Evolutionary conservation across 2,329 filamentous ascomycete genomes (phyloP).

Genomic region (Xylaria sp.): DNA sequence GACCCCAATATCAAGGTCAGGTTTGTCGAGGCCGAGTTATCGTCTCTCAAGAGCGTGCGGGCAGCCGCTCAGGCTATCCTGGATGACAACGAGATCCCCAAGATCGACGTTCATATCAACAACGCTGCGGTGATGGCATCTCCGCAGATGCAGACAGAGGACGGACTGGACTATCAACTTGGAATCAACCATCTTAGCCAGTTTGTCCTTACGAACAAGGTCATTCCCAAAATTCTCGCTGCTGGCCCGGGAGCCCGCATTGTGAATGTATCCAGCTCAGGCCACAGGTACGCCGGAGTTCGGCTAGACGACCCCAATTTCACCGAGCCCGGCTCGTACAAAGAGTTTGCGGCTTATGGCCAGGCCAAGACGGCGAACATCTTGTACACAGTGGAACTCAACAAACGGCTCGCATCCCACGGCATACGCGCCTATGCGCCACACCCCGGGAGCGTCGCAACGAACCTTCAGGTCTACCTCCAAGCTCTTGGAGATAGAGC

Average conservation of each 20-base stretch:
- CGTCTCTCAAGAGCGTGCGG: conserved; percentile 42
- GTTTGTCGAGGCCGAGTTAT: conserved; percentile 38
- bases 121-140: conserved; percentile 51
- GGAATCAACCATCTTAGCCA: conserved; percentile 45
- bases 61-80: conserved; percentile 40
- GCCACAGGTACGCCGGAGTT: conserved; percentile 33
- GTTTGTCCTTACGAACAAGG: conserved; percentile 40
- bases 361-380: conserved; percentile 54
- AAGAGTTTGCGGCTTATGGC: conserved; percentile 47
- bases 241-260: conserved; percentile 29
- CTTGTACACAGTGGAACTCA: conserved; percentile 48
- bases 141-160: conserved; percentile 42
- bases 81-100: conserved; percentile 38
- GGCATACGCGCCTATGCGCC: conserved; percentile 46
- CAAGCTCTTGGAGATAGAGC: conserved; percentile 18
- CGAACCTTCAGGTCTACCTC: conserved; percentile 33
- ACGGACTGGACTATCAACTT: conserved; percentile 44
- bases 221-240: conserved; percentile 36
- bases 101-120: conserved; percentile 38
- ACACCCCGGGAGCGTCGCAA: conserved; percentile 46
- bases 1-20: conserved; percentile 34
- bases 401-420: conserved; percentile 25
- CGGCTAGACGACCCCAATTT: conserved; percentile 41
- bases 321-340: conserved; percentile 40
- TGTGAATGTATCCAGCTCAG: conserved; percentile 34